These are phyloP conservation scores for Sugiyamaella japonica DNA, from an alignment of 1,139 yeast species.

Conservation along the genomic window DNA sequence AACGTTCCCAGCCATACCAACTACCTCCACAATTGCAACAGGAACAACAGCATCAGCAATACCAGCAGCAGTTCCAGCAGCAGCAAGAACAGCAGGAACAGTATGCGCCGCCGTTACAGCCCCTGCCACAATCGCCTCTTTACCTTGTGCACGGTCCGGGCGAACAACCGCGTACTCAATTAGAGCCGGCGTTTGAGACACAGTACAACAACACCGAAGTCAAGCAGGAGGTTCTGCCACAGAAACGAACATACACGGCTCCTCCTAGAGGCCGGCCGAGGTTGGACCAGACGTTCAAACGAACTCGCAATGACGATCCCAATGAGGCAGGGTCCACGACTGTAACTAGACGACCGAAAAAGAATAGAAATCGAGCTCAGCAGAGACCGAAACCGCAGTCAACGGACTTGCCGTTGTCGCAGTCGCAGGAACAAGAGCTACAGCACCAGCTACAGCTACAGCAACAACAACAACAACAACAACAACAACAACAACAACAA, in stretches of 20 bases:
- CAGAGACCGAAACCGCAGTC: too few species aligned
- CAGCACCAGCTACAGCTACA: too few species aligned
- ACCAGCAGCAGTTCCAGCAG: slow-evolving; percentile 6
- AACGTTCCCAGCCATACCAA: slow-evolving; percentile 10
- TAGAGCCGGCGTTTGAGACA: slow-evolving; percentile 7
- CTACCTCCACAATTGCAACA: slow-evolving; percentile 10
- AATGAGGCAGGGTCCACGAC: neutral
- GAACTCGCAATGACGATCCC: slow-evolving; percentile 6
- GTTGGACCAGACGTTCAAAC: neutral
- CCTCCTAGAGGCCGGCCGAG: slow-evolving; percentile 13
- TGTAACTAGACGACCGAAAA: slow-evolving; percentile 2
- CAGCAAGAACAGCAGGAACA: slow-evolving; percentile 9
- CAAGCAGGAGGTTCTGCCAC: neutral
- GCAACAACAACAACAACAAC: neutral
- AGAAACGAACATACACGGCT: slow-evolving; percentile 1
- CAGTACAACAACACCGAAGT: slow-evolving; percentile 1
- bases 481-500: slow-evolving; percentile 3
- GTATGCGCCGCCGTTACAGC: neutral
- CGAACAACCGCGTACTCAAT: slow-evolving; percentile 12
- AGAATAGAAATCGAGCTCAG: neutral
- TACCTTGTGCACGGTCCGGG: too few species aligned
- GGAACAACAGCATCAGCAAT: slow-evolving; percentile 13
- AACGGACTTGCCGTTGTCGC: neutral
- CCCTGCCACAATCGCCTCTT: too few species aligned
- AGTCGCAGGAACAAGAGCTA: neutral